Evolutionary conservation across 441 rosid genomes (phyloP).

Genomic region (Raphanus hybrid): DNA sequence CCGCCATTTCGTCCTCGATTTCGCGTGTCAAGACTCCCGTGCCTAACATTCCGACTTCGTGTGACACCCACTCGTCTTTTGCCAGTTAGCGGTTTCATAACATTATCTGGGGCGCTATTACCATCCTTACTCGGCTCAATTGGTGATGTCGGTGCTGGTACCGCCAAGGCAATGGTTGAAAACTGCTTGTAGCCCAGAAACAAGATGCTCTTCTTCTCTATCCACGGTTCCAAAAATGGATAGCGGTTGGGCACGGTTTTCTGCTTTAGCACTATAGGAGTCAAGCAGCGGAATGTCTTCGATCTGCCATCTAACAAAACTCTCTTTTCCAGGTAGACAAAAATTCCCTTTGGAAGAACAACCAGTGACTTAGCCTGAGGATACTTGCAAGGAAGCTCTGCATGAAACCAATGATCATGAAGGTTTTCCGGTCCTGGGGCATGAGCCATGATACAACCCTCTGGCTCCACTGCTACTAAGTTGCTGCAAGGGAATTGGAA

Average conservation of each 20-base stretch:
- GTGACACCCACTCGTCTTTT: no score
- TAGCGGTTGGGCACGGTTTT: slow-evolving; percentile 67
- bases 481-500: slow-evolving; percentile 82
- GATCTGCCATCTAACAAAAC: slow-evolving; percentile 77
- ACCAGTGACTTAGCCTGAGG: slow-evolving; percentile 76
- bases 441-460: slow-evolving; percentile 90
- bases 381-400: slow-evolving; percentile 83
- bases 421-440: slow-evolving; percentile 97
- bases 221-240: slow-evolving; percentile 73
- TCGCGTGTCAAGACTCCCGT: no score
- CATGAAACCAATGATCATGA: slow-evolving; percentile 88
- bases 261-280: slow-evolving; percentile 76
- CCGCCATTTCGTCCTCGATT: no score
- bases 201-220: slow-evolving; percentile 69
- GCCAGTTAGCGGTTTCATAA: no score
- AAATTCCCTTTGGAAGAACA: slow-evolving; percentile 82
- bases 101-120: no score
- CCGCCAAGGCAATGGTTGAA: slow-evolving; percentile 18
- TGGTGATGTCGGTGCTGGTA: no score
- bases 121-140: no score
- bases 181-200: slow-evolving; percentile 68
- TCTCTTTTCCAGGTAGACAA: slow-evolving; percentile 81
- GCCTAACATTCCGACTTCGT: no score
- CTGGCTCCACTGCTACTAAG: slow-evolving; percentile 71
- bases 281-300: slow-evolving; percentile 78